These are phyloP conservation scores for Naganishia liquefaciens DNA, from an alignment of 1,284 basidiomycete species.

Conservation along the genomic window DNA sequence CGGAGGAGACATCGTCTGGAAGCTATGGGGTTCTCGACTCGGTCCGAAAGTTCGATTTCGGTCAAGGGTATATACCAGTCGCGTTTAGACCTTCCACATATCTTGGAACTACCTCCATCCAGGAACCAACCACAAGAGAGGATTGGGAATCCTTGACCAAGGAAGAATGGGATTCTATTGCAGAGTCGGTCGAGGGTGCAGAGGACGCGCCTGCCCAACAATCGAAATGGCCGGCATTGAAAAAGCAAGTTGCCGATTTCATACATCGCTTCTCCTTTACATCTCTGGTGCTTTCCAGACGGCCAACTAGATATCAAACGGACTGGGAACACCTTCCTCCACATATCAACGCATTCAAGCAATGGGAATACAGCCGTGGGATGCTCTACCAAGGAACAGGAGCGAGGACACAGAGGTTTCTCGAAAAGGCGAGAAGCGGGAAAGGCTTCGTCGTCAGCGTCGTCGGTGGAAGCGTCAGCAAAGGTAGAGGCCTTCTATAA, in stretches of 20 bases:
- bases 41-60: constrained; percentile 3
- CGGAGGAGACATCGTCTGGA: neutral
- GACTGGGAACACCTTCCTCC: constrained; percentile 28
- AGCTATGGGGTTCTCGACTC: constrained; percentile 1
- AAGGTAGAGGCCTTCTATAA: constrained; percentile 35
- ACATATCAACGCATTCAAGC: constrained; percentile 29
- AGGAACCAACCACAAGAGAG: constrained; percentile 11
- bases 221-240: neutral
- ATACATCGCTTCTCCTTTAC: neutral
- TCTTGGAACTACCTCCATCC: neutral
- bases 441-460: constrained; percentile 46
- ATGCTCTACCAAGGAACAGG: constrained; percentile 46
- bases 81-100: constrained; percentile 19
- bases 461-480: constrained; percentile 45
- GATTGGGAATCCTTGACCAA: neutral
- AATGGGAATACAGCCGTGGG: constrained; percentile 45
- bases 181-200: neutral
- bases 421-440: constrained; percentile 45
- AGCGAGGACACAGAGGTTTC: constrained; percentile 42
- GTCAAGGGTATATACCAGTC: constrained; percentile 5
- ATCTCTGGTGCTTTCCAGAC: neutral
- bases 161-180: constrained; percentile 8
- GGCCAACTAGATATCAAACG: neutral
- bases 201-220: neutral
- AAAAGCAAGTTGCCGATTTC: neutral